A percentile compares a stretch with the other conserved stretches of the same genome.
phyloP scores from a whole-genome alignment of 257 asterid genomes.

The Fraxinus cuspidata region DNA sequence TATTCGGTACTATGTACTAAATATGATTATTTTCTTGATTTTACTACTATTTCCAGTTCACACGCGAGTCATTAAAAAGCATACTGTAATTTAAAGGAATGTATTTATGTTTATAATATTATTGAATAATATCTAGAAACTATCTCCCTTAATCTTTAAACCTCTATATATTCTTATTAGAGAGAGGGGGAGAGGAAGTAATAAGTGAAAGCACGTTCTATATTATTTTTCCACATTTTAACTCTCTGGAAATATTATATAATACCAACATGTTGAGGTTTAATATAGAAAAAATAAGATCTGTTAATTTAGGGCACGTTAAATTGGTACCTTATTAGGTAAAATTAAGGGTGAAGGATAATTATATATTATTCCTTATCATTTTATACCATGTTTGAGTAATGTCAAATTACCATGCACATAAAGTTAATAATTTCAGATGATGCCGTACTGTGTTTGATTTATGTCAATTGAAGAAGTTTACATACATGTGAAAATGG shows the following conservation, averaged over 20 bases:
- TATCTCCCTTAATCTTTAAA: background rate
- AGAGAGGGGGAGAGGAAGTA: background rate
- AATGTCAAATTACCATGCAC: background rate
- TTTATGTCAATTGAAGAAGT: no score
- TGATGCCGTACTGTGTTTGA: background rate
- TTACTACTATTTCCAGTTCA: no score
- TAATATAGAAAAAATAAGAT: background rate
- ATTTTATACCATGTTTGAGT: background rate
- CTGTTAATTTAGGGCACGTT: background rate
- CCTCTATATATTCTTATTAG: background rate
- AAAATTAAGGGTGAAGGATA: background rate
- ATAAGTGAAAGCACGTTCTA: background rate
- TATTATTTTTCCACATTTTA: no score
- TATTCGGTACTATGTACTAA: no score
- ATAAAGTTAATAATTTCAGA: background rate
- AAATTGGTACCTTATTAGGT: background rate
- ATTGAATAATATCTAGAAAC: background rate
- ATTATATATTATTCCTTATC: background rate
- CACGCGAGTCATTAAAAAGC: background rate
- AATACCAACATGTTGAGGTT: background rate
- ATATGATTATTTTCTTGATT: no score
- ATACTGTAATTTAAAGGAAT: background rate
- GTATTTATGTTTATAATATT: background rate
- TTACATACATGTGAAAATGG: no score
- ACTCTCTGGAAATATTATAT: background rate